Percentiles rank a stretch among this genome's conserved stretches.
These are phyloP conservation scores for Candida michaelii DNA, from an alignment of 805 yeast genomes.

Conservation along the genomic window DNA sequence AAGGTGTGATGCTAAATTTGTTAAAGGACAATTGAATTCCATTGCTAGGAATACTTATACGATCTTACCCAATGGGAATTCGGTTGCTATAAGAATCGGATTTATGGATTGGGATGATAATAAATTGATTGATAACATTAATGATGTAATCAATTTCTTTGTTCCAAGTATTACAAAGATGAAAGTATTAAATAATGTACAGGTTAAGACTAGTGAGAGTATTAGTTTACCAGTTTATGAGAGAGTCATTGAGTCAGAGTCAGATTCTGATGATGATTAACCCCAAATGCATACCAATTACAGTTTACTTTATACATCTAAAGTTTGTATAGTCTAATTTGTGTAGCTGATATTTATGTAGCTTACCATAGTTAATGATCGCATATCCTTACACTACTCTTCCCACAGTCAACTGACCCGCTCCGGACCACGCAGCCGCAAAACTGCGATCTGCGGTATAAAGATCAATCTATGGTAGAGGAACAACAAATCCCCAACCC, in stretches of 20 bases:
- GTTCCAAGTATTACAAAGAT: conserved; percentile 56
- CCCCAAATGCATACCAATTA: too few species aligned
- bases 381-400: too few species aligned
- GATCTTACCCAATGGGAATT: conserved; percentile 60
- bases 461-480: neutral
- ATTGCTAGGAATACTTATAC: conserved; percentile 63
- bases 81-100: conserved; percentile 62
- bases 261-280: neutral
- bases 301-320: too few species aligned
- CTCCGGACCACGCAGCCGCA: neutral
- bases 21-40: conserved; percentile 61
- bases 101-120: conserved; percentile 43
- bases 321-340: too few species aligned
- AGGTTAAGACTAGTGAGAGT: conserved; percentile 67
- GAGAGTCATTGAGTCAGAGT: conserved; percentile 14
- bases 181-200: conserved; percentile 32
- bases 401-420: too few species aligned
- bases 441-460: neutral
- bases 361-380: too few species aligned
- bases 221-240: conserved; percentile 56
- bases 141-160: conserved; percentile 50
- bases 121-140: conserved; percentile 51
- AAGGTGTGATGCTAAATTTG: conserved; percentile 63
- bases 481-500: neutral
- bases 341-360: too few species aligned